Percentiles rank a stretch among this genome's conserved stretches.
phyloP scores from a whole-genome alignment of 1,139 yeast genomes.

The Candida labiduridarum region DNA sequence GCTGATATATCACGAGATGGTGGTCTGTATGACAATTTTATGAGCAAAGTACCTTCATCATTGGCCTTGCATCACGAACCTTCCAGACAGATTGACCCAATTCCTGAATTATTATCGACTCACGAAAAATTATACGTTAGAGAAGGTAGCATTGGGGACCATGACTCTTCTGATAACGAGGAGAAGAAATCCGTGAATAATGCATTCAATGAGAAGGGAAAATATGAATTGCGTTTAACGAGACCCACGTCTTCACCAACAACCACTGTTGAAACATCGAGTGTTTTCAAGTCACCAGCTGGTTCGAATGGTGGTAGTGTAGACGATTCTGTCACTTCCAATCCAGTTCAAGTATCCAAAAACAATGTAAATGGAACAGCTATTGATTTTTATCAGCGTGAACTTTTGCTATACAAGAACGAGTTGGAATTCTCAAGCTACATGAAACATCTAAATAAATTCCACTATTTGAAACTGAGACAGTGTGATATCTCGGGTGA shows the following conservation, averaged over 20 bases:
- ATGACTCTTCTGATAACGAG: conserved; percentile 7
- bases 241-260: conserved; percentile 27
- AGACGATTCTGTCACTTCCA: neutral
- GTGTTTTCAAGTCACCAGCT: conserved; percentile 20
- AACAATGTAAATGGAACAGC: conserved; percentile 23
- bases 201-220: conserved; percentile 19
- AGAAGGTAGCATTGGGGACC: conserved; percentile 12
- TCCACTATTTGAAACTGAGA: conserved; percentile 43
- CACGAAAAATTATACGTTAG: conserved; percentile 36
- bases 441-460: conserved; percentile 53
- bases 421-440: conserved; percentile 66
- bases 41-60: conserved; percentile 7
- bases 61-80: conserved; percentile 7
- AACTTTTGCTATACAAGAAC: conserved; percentile 57
- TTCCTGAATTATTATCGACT: conserved; percentile 30
- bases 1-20: conserved; percentile 5
- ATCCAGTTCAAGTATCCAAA: neutral
- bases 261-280: conserved; percentile 26
- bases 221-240: conserved; percentile 20
- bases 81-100: conserved; percentile 20
- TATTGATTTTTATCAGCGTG: conserved; percentile 55
- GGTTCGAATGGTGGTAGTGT: conserved; percentile 1
- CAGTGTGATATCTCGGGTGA: conserved; percentile 13
- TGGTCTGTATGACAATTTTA: conserved; percentile 5
- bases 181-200: conserved; percentile 13